Conservation (phyloP, 2,329 filamentous ascomycete genomes). For the Hirsutella thompsonii region DNA sequence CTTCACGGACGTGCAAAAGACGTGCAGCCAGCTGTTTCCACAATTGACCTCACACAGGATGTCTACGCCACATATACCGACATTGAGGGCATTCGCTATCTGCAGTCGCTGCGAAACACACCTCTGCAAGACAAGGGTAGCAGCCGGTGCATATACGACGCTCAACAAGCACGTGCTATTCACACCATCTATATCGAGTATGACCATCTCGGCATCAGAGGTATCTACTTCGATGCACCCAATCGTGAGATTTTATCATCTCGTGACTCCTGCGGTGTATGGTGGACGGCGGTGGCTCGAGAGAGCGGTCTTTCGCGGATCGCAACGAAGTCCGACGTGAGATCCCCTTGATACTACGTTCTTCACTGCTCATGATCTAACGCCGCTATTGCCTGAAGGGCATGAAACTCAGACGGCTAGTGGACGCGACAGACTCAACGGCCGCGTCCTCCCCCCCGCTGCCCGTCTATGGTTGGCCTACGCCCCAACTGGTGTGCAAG, state of each 20-base stretch:
- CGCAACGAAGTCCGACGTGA: constrained; percentile 1
- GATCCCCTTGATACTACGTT: not conserved
- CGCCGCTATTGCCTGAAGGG: not conserved
- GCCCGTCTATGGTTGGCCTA: not conserved
- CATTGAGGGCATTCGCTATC: constrained; percentile 2
- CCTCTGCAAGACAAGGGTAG: not conserved
- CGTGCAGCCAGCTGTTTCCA: not conserved
- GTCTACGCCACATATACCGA: constrained; percentile 1
- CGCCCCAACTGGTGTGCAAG: not conserved
- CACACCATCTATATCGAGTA: constrained; percentile 2
- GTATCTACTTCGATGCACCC: not conserved
- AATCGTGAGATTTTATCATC: not conserved
- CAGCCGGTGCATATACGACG: not conserved
- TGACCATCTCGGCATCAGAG: constrained; percentile 4
- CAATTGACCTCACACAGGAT: constrained; percentile 1
- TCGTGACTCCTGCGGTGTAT: constrained; percentile 1
- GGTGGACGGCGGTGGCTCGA: constrained; percentile 2
- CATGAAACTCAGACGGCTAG: constrained; percentile 1
- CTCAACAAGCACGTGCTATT: not conserved
- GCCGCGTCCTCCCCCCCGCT: not conserved
- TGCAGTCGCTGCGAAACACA: constrained; percentile 1
- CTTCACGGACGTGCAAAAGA: not conserved
- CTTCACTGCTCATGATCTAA: not conserved
- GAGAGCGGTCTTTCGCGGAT: constrained; percentile 1
- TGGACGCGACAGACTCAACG: not conserved